These are phyloP conservation scores for Gloeophyllum trabeum DNA, from an alignment of 768 basidiomycete species.

Conservation along the genomic window DNA sequence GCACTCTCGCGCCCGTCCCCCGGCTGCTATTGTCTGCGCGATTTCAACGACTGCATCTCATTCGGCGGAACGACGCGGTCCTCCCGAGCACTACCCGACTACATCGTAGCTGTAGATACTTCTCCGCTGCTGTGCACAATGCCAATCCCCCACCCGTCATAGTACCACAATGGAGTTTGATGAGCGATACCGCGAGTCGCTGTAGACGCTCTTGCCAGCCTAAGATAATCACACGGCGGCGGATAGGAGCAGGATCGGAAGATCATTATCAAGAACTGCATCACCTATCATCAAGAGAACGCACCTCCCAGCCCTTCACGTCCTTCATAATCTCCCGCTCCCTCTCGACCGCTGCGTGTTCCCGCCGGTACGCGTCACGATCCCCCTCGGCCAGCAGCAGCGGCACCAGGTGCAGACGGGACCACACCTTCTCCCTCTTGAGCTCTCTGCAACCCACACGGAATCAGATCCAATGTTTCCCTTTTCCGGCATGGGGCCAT, in stretches of 20 bases:
- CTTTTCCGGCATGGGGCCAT: slow-evolving; percentile 32
- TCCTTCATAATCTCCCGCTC: slow-evolving; percentile 94
- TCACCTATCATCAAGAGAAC: slow-evolving; percentile 12
- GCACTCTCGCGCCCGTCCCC: neutral
- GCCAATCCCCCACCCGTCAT: slow-evolving; percentile 28
- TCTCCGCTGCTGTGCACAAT: no score
- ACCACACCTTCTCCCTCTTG: slow-evolving; percentile 88
- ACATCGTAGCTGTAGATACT: no score
- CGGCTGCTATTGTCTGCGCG: slow-evolving; percentile 2
- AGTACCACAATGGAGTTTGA: slow-evolving; percentile 48
- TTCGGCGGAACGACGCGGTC: no score
- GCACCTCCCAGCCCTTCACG: slow-evolving; percentile 87
- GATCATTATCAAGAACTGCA: slow-evolving; percentile 13
- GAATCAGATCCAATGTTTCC: slow-evolving; percentile 31
- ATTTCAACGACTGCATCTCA: no score
- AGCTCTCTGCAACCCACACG: slow-evolving; percentile 65
- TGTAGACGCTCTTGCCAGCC: slow-evolving; percentile 82
- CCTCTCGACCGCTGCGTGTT: slow-evolving; percentile 63
- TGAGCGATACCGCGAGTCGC: slow-evolving; percentile 59
- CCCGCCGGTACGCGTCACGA: slow-evolving; percentile 75
- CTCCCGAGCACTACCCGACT: no score
- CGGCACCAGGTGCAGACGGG: slow-evolving; percentile 89
- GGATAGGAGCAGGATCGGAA: slow-evolving; percentile 10
- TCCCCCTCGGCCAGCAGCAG: slow-evolving; percentile 89
- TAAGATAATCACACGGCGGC: slow-evolving; percentile 21